A percentile compares a stretch with the other conserved stretches of the same genome.
phyloP scores from a whole-genome alignment of 352 stramenopile species.

The Phytophthora tentaculata region DNA sequence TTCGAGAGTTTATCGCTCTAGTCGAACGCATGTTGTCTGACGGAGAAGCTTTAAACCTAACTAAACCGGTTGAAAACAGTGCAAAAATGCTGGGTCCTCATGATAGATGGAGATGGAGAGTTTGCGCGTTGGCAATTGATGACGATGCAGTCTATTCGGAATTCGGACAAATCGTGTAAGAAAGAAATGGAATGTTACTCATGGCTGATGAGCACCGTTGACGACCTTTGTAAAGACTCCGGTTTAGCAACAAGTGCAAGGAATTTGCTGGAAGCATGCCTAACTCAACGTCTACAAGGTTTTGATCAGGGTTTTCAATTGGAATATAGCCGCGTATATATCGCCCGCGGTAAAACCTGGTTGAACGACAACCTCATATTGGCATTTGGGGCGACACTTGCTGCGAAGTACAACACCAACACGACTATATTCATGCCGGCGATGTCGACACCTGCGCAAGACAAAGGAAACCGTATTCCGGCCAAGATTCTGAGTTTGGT shows the following conservation, averaged over 20 bases:
- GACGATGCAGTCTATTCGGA: slow-evolving; percentile 10
- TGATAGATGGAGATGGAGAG: background rate
- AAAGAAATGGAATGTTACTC: slow-evolving; percentile 3
- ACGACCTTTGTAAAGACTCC: background rate
- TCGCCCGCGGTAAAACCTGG: background rate
- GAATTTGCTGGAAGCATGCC: background rate
- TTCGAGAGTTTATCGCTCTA: background rate
- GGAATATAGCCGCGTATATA: slow-evolving; percentile 3
- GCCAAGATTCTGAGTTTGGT: background rate
- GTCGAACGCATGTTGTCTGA: background rate
- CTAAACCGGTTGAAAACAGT: background rate
- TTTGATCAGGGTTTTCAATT: slow-evolving; percentile 5
- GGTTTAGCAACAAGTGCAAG: background rate
- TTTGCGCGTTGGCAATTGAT: slow-evolving; percentile 16
- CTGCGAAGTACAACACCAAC: background rate
- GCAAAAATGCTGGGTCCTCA: slow-evolving; percentile 4
- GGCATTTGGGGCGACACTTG: background rate
- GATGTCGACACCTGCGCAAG: background rate
- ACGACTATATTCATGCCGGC: background rate
- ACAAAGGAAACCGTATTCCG: slow-evolving; percentile 2
- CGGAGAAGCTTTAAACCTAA: slow-evolving; percentile 2
- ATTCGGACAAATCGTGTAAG: background rate
- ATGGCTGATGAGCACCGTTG: slow-evolving; percentile 1
- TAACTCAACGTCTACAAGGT: background rate
- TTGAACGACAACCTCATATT: slow-evolving; percentile 11